Percentiles rank a stretch among this genome's conserved stretches.
These are phyloP conservation scores for Wickerhamomyces sydowiorum DNA, from an alignment of 805 yeast species.

Conservation along the genomic window DNA sequence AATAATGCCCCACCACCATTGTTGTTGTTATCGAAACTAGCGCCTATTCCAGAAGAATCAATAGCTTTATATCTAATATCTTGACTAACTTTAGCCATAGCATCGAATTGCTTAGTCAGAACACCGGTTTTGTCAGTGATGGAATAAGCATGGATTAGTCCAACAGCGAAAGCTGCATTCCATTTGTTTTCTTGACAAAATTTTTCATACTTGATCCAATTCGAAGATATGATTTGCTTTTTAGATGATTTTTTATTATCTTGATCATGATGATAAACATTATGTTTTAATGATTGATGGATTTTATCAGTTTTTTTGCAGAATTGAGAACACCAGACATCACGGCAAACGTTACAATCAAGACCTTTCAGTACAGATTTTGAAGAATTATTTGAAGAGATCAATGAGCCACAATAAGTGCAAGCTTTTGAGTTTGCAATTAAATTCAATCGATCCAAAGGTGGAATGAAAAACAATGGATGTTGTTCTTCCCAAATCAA, in stretches of 20 bases:
- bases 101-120: conserved; percentile 40
- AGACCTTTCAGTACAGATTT: conserved; percentile 35
- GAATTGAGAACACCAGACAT: conserved; percentile 61
- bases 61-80: conserved; percentile 54
- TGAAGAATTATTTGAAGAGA: conserved; percentile 14
- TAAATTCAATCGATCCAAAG: conserved; percentile 56
- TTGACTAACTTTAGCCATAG: conserved; percentile 69
- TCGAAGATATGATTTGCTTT: conserved; percentile 32
- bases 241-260: conserved; percentile 28
- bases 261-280: conserved; percentile 28
- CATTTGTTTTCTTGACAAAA: conserved; percentile 62
- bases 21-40: conserved; percentile 35
- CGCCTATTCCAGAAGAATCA: conserved; percentile 40
- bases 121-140: conserved; percentile 36
- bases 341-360: conserved; percentile 60
- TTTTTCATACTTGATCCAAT: conserved; percentile 52
- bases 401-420: conserved; percentile 54
- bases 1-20: conserved; percentile 49
- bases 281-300: conserved; percentile 58
- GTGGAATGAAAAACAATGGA: conserved; percentile 59
- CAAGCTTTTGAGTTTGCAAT: conserved; percentile 64
- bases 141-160: conserved; percentile 44
- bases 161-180: conserved; percentile 63
- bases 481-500: conserved; percentile 55
- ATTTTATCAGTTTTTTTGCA: conserved; percentile 52